Percentiles rank a stretch among this genome's conserved stretches.
Evolutionary conservation across 208 protist genomes (phyloP).

Genomic region (Trypanosomatidae sp.): DNA sequence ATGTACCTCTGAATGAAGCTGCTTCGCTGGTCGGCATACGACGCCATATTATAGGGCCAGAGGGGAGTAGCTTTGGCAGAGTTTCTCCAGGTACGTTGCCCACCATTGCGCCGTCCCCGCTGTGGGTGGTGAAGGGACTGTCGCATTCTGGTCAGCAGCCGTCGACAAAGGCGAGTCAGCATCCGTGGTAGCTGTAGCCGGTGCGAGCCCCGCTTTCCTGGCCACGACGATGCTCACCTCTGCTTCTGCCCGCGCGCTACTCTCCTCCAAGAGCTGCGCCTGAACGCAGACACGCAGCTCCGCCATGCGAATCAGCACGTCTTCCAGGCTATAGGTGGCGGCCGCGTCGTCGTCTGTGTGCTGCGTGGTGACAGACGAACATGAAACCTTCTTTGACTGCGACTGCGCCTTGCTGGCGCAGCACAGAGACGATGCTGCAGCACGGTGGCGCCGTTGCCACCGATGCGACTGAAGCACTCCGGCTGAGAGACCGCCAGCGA

Average conservation of each 20-base stretch:
- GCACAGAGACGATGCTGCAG: background rate
- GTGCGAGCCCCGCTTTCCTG: background rate
- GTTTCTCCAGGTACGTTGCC: slow-evolving; percentile 19
- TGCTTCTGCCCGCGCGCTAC: background rate
- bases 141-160: background rate
- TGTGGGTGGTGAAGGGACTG: background rate
- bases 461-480: slow-evolving; percentile 21
- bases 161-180: background rate
- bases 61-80: slow-evolving; percentile 20
- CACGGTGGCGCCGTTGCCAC: slow-evolving; percentile 11
- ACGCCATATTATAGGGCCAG: background rate
- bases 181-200: background rate
- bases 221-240: background rate
- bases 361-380: slow-evolving; percentile 16
- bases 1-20: background rate
- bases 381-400: background rate
- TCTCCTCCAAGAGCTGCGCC: slow-evolving; percentile 21
- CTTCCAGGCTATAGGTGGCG: slow-evolving; percentile 12
- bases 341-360: slow-evolving; percentile 17
- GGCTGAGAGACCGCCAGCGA: slow-evolving; percentile 8
- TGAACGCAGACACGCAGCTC: slow-evolving; percentile 30
- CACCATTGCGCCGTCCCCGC: slow-evolving; percentile 27
- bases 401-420: background rate
- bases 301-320: slow-evolving; percentile 13
- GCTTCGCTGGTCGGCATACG: too few species aligned